phyloP scores from a whole-genome alignment of 495 filamentous ascomycete species.

The Penicillium roqueforti region DNA sequence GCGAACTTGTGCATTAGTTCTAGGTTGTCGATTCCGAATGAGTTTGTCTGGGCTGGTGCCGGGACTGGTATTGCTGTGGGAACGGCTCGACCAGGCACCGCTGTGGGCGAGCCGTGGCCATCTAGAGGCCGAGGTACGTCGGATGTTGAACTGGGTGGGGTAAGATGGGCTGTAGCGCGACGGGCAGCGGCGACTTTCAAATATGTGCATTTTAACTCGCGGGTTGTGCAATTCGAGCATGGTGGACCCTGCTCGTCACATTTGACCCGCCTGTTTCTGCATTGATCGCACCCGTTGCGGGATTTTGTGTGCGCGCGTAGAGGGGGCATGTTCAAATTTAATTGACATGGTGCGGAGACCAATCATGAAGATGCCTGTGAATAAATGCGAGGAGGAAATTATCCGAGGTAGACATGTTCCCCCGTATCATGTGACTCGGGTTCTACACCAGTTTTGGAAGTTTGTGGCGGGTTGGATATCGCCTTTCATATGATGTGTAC shows the following conservation, averaged over 20 bases:
- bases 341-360: neutral
- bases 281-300: constrained; percentile 52
- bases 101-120: neutral
- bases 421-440: constrained; percentile 6
- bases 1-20: constrained; percentile 29
- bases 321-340: constrained; percentile 20
- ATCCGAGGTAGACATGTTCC: neutral
- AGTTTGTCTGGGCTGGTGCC: neutral
- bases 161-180: neutral
- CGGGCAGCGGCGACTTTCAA: constrained; percentile 16
- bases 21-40: constrained; percentile 15
- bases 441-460: neutral
- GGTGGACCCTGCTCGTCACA: constrained; percentile 38
- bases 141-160: neutral
- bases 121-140: neutral
- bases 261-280: constrained; percentile 52
- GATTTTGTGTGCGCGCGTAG: constrained; percentile 51
- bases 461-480: neutral
- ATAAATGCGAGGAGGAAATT: neutral
- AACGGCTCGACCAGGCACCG: neutral
- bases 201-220: constrained; percentile 32
- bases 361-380: neutral
- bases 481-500: too few species aligned
- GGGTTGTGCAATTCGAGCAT: constrained; percentile 33
- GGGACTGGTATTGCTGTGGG: neutral